A percentile compares a stretch with the other conserved stretches of the same genome.
Conservation (phyloP, 2,329 filamentous ascomycete species). For the Penicillium occitanis region DNA sequence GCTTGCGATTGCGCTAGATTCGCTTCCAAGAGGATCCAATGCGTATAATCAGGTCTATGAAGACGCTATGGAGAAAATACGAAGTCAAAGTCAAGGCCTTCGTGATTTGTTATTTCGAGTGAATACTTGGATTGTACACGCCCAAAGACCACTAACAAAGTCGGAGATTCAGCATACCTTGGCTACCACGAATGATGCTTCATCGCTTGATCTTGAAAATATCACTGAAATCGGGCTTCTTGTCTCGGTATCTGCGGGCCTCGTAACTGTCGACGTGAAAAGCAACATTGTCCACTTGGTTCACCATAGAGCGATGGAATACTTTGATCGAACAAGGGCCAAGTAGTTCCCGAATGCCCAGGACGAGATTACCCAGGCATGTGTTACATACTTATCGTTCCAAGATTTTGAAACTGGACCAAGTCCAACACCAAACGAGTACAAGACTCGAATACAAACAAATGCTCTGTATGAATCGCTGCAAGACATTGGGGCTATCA, state of each 20-base stretch:
- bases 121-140: conserved; percentile 21
- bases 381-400: conserved; percentile 42
- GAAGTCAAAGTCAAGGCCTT: conserved; percentile 11
- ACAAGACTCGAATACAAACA: conserved; percentile 19
- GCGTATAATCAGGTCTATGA: conserved; percentile 26
- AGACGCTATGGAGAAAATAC: conserved; percentile 28
- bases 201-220: conserved; percentile 23
- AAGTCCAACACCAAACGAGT: conserved; percentile 20
- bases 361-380: conserved; percentile 31
- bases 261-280: conserved; percentile 45
- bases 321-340: conserved; percentile 35
- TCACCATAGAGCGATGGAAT: conserved; percentile 51
- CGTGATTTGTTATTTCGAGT: conserved; percentile 11
- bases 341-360: conserved; percentile 37
- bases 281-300: conserved; percentile 44
- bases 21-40: conserved; percentile 19
- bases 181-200: conserved; percentile 27
- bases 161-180: conserved; percentile 23
- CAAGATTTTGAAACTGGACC: conserved; percentile 26
- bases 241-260: conserved; percentile 43
- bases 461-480: conserved; percentile 27
- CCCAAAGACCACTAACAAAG: conserved; percentile 17
- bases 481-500: conserved; percentile 29
- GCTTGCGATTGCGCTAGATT: conserved; percentile 22
- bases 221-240: conserved; percentile 28